These are phyloP conservation scores for Euclidium syriacum DNA, from an alignment of 345 rosid genomes.

Conservation along the genomic window DNA sequence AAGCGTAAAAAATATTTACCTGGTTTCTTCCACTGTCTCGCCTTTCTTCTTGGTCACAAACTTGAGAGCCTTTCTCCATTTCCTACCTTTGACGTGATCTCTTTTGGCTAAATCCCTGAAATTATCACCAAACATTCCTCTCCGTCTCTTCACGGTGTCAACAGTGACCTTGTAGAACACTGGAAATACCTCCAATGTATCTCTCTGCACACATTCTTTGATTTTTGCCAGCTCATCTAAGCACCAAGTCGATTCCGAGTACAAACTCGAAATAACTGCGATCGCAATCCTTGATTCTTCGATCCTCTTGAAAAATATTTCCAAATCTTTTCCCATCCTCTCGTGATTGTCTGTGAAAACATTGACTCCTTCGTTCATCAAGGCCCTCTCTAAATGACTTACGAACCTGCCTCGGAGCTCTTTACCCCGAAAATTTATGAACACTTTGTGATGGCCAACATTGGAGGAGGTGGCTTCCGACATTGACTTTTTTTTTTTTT, in stretches of 20 bases:
- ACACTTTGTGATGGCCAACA: constrained; percentile 3
- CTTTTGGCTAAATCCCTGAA: not conserved
- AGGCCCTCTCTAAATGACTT: constrained; percentile 3
- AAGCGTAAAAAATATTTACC: too few species aligned
- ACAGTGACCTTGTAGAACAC: constrained; percentile 6
- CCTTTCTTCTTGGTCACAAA: not conserved
- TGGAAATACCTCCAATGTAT: not conserved
- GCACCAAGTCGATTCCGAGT: not conserved
- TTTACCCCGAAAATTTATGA: constrained; percentile 24
- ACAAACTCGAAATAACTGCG: constrained; percentile 14
- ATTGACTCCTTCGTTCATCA: not conserved
- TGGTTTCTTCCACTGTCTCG: not conserved
- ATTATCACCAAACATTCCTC: not conserved
- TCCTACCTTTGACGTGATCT: not conserved
- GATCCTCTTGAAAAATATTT: not conserved
- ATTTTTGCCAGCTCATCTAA: constrained; percentile 4
- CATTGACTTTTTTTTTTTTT: not conserved
- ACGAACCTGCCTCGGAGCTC: constrained; percentile 11
- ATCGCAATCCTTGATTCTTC: constrained; percentile 8
- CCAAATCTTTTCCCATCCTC: not conserved
- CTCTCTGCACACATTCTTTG: not conserved
- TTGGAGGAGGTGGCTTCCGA: not conserved
- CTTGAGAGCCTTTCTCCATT: not conserved
- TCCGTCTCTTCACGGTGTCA: not conserved
- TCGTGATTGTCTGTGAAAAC: constrained; percentile 7